Conservation (phyloP, 2,329 filamentous ascomycete genomes). For the Hyphodiscus sp. region DNA sequence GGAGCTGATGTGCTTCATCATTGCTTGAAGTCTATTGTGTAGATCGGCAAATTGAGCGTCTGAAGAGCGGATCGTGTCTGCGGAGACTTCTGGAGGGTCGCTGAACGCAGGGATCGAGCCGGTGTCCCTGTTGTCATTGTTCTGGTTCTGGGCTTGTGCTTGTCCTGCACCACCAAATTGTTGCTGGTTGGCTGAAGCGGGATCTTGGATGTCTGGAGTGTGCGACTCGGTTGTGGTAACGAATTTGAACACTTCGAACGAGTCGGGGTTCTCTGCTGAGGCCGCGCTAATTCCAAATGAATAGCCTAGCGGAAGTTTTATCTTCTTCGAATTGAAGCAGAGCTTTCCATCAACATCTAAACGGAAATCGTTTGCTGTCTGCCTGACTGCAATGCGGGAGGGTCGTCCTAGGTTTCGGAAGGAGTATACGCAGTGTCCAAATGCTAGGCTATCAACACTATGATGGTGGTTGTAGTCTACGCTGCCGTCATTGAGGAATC, state of each 20-base stretch:
- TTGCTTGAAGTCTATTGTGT: slow-evolving; percentile 71
- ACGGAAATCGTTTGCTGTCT: slow-evolving; percentile 59
- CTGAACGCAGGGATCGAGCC: slow-evolving; percentile 40
- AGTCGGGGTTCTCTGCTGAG: slow-evolving; percentile 86
- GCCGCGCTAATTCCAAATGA: slow-evolving; percentile 82
- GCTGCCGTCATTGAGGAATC: slow-evolving; percentile 87
- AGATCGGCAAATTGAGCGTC: slow-evolving; percentile 72
- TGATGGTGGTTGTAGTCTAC: slow-evolving; percentile 71
- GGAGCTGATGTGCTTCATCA: slow-evolving; percentile 61
- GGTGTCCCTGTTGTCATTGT: slow-evolving; percentile 11
- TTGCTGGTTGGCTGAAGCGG: slow-evolving; percentile 20
- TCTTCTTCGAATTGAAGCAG: slow-evolving; percentile 80
- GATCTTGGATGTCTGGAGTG: slow-evolving; percentile 25
- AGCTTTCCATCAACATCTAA: slow-evolving; percentile 73
- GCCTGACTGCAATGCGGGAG: slow-evolving; percentile 68
- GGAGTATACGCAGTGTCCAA: slow-evolving; percentile 83
- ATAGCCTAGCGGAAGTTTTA: slow-evolving; percentile 74
- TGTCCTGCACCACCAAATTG: slow-evolving; percentile 21
- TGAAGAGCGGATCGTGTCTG: slow-evolving; percentile 36
- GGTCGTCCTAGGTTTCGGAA: slow-evolving; percentile 90
- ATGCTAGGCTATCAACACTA: slow-evolving; percentile 77
- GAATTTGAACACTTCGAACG: slow-evolving; percentile 88
- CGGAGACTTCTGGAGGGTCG: slow-evolving; percentile 29
- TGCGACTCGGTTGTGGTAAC: slow-evolving; percentile 56
- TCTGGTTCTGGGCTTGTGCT: slow-evolving; percentile 29